phyloP scores from a whole-genome alignment of 805 yeast genomes.

The Priceomyces haplophilus region DNA sequence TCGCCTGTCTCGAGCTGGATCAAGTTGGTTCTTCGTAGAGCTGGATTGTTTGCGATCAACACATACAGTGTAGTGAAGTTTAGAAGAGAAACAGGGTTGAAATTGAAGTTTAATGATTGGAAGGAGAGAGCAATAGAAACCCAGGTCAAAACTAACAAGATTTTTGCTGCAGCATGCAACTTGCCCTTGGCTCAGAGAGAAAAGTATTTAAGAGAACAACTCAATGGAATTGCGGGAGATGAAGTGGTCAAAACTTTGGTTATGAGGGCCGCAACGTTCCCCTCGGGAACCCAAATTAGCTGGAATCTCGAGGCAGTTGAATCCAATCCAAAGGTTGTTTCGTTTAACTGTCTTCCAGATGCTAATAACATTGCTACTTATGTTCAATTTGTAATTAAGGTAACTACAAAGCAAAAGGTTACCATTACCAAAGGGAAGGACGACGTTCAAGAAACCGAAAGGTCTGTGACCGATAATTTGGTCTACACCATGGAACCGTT shows the following conservation, averaged over 20 bases:
- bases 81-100: slow-evolving; percentile 40
- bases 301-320: slow-evolving; percentile 79
- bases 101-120: slow-evolving; percentile 71
- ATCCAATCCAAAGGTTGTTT: slow-evolving; percentile 66
- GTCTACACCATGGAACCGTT: slow-evolving; percentile 40
- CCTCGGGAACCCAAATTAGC: slow-evolving; percentile 54
- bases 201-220: slow-evolving; percentile 43
- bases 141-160: slow-evolving; percentile 74
- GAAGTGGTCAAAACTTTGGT: slow-evolving; percentile 30
- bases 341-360: slow-evolving; percentile 65
- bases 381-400: slow-evolving; percentile 39
- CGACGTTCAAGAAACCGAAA: slow-evolving; percentile 19
- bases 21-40: slow-evolving; percentile 52
- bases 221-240: slow-evolving; percentile 33
- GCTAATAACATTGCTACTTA: slow-evolving; percentile 34
- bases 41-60: slow-evolving; percentile 66
- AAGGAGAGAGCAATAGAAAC: slow-evolving; percentile 78
- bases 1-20: slow-evolving; percentile 37
- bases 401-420: slow-evolving; percentile 36
- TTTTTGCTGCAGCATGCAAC: slow-evolving; percentile 60
- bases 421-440: slow-evolving; percentile 21
- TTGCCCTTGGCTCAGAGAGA: slow-evolving; percentile 28
- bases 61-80: slow-evolving; percentile 51
- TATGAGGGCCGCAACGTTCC: slow-evolving; percentile 42
- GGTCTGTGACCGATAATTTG: slow-evolving; percentile 34